Evolutionary conservation across 169 alveolate species (phyloP), one percentile per base, ranked within the genome.

Genomic region (Plasmodium blacklocki): DNA sequence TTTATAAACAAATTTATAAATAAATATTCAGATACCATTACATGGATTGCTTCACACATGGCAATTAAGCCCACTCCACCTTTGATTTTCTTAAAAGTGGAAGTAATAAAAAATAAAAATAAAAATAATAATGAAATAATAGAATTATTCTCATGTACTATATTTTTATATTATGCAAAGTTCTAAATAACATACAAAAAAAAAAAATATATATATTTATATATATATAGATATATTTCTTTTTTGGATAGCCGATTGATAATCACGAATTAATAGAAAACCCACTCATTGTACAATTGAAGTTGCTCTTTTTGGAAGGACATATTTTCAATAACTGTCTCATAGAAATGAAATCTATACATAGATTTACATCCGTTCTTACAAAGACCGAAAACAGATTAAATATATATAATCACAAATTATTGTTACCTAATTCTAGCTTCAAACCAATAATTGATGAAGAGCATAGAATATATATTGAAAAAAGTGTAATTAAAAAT

Each of bases 11-110:
- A 54, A 52, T 68, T 80, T 52, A 49, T 80, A 47, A 19, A 80
- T 15, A 56, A 66, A 54, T 71, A 54, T 58, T 19, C 50, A 1
- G 90, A 80, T 43, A 60, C 3, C 14, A 18, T 62, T 11, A 56
- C 39, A n/a, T 80, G 90, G 90, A 45, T 45, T 29, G 59, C 67
- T 3, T 80, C 90, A 11, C 90, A 80, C 18, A 70, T 68, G 3
- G 83, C 58, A 7, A 15, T 50, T 14, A 70, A 18, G 6, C 47
- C 64, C 11, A 80, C 83, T 2, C 90, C 90, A 0, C 29, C n/a
- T n/a, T 54, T 80, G 73, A 52, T 26, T 49, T 49, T 45, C 8
- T 52, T 80, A 43, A 8, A 18, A 7, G 78, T 80, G 45, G 67
- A 75, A 49, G 88, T 75, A 75, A 75, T 5, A 26, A 8, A 74